These are phyloP conservation scores for Periglandula ipomoeae DNA, from an alignment of 2,329 filamentous ascomycete genomes.

Conservation along the genomic window DNA sequence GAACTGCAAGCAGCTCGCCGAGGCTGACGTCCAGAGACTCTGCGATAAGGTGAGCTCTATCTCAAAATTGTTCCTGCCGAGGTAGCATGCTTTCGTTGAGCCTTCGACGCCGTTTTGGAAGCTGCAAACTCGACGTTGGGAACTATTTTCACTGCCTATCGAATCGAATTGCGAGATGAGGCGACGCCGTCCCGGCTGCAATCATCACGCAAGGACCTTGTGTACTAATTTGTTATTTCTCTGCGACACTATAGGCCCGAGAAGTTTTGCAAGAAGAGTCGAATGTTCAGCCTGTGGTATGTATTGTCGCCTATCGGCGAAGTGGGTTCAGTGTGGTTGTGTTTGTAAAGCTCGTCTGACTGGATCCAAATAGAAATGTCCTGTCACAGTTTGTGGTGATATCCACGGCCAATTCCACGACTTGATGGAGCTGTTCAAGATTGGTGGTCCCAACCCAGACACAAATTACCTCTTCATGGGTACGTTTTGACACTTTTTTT, in stretches of 20 bases:
- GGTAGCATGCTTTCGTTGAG: background rate
- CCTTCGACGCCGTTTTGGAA: background rate
- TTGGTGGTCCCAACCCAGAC: slow-evolving; percentile 93
- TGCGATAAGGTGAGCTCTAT: slow-evolving; percentile 78
- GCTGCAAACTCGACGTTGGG: background rate
- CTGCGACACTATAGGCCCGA: slow-evolving; percentile 54
- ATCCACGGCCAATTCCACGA: slow-evolving; percentile 99
- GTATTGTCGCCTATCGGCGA: slow-evolving; percentile 18
- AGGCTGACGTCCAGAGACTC: slow-evolving; percentile 88
- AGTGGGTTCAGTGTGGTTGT: background rate
- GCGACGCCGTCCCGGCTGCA: background rate
- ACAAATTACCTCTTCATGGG: slow-evolving; percentile 99
- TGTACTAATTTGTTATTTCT: slow-evolving; percentile 19
- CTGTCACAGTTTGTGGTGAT: slow-evolving; percentile 96
- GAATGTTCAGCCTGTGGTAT: slow-evolving; percentile 96
- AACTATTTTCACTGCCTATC: background rate
- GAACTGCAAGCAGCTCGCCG: slow-evolving; percentile 95
- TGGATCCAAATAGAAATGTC: slow-evolving; percentile 65
- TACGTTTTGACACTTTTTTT: slow-evolving; percentile 31
- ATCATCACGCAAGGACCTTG: background rate
- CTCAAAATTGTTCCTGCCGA: background rate
- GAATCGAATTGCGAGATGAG: background rate
- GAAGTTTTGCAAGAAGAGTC: slow-evolving; percentile 97
- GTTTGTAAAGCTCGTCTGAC: slow-evolving; percentile 4
- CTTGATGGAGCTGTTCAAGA: slow-evolving; percentile 98